Base-by-base conservation (phyloP, 2,329 filamentous ascomycete genomes). In the Ascosphaera apis region DNA sequence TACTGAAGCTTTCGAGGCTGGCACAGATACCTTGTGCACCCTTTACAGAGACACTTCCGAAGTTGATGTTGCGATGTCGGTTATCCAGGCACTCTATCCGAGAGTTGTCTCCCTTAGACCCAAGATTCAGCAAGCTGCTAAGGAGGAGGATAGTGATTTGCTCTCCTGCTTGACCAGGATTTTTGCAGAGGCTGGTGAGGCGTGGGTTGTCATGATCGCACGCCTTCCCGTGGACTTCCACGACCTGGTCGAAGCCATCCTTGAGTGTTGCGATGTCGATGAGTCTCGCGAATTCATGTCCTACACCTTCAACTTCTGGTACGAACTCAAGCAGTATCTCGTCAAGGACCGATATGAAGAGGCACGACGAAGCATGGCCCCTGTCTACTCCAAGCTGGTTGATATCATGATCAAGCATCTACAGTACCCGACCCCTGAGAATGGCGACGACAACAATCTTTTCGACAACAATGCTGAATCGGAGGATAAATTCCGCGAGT, bases 221-320 rank as follows among this genome's bases (percentile, higher is more conserved):
- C 72, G 88, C 34, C 66, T 92, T 47, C 82, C 88, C 0, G 55
- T 60, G 11, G 72, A 84, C 35, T 95, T 95, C 60, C 69, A 79
- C 28, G 72, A 71, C 8, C 64, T 98, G 3, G 86, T 98, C 8
- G 83, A 93, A 48, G 73, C 78, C 4, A 73, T 98, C 12, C 66
- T 95, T n/a, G 84, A 95, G 57, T 92, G 83, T 49, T 84, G 81
- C 41, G 71, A 77, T 8, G 69, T 78, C 44, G 88, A 98, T 53
- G 74, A 73, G 51, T 86, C 93, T 37, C 72, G 78, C 41, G 88
- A 98, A 44, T 82, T 84, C 3, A 83, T 98, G 42, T 80, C 82
- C 37, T 73, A 88, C 48, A 98, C 91, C 0, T 98, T 98, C 57
- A 73, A 72, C 45, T 95, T 98, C 60, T 98, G 88, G 88, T 95